These are phyloP conservation scores for Tulasnella sp. DNA, from an alignment of 768 basidiomycete species.

Conservation along the genomic window DNA sequence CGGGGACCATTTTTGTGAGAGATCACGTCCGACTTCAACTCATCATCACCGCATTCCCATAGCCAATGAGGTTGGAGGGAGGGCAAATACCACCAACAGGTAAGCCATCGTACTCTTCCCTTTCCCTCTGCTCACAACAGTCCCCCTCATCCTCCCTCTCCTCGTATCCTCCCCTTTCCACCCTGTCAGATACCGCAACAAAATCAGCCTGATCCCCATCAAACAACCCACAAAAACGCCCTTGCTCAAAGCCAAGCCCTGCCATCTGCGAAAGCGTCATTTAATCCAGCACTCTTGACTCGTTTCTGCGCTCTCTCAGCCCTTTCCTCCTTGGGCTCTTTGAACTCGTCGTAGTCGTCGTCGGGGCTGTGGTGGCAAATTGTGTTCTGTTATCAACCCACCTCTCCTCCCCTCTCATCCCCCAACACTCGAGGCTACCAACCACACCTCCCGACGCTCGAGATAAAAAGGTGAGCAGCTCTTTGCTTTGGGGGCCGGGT, in stretches of 20 bases:
- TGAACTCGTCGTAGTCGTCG: neutral
- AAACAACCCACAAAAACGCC: neutral
- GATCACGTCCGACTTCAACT: neutral
- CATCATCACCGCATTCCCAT: neutral
- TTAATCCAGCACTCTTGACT: neutral
- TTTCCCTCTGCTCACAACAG: neutral
- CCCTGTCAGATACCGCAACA: neutral
- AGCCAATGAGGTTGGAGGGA: neutral
- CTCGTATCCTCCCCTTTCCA: neutral
- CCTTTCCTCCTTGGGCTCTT: neutral
- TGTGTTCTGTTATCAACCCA: neutral
- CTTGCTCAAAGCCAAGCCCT: neutral
- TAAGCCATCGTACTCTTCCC: neutral
- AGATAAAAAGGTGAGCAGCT: neutral
- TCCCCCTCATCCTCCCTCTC: neutral
- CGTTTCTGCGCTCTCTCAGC: neutral
- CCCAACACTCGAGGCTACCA: neutral
- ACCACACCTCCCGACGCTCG: neutral
- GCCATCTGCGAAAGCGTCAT: neutral
- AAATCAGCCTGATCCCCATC: neutral
- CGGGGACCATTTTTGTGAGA: neutral
- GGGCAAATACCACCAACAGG: neutral
- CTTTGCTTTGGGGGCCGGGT: neutral
- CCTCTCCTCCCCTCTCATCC: neutral
- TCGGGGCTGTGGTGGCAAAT: neutral